These are phyloP conservation scores for Lyophyllum decastes DNA, from an alignment of 768 basidiomycete species.

Conservation along the genomic window DNA sequence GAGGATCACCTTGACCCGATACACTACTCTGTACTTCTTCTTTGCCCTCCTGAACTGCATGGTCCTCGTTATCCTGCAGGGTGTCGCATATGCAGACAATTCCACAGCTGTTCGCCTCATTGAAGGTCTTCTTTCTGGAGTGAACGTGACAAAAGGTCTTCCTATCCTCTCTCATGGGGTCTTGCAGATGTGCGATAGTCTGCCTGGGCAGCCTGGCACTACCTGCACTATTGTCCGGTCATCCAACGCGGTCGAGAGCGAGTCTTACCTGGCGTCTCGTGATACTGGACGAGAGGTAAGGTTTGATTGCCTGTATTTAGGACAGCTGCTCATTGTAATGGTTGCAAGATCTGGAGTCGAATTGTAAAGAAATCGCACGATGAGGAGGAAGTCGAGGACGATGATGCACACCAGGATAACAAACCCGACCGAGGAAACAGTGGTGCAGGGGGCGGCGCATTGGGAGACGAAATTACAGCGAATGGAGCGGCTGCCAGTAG, in stretches of 20 bases:
- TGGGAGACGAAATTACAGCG: neutral
- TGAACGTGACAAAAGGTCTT: conserved; percentile 25
- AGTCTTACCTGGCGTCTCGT: neutral
- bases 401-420: conserved; percentile 1
- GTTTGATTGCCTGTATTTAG: neutral
- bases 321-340: neutral
- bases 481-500: neutral
- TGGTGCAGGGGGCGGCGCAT: neutral
- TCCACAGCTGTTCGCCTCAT: conserved; percentile 33
- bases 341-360: neutral
- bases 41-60: conserved; percentile 44
- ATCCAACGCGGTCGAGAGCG: neutral
- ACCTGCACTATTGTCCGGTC: conserved; percentile 21
- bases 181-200: conserved; percentile 38
- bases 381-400: conserved; percentile 1
- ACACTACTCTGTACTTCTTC: conserved; percentile 49
- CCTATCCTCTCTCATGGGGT: conserved; percentile 23
- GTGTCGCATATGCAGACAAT: conserved; percentile 38
- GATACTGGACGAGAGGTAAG: neutral
- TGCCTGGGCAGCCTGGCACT: conserved; percentile 33
- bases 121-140: conserved; percentile 27
- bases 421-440: neutral
- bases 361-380: neutral
- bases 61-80: conserved; percentile 42
- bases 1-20: conserved; percentile 49